Evolutionary conservation across 2,329 filamentous ascomycete genomes (phyloP).

Genomic region (Ophiostoma tasmaniense): DNA sequence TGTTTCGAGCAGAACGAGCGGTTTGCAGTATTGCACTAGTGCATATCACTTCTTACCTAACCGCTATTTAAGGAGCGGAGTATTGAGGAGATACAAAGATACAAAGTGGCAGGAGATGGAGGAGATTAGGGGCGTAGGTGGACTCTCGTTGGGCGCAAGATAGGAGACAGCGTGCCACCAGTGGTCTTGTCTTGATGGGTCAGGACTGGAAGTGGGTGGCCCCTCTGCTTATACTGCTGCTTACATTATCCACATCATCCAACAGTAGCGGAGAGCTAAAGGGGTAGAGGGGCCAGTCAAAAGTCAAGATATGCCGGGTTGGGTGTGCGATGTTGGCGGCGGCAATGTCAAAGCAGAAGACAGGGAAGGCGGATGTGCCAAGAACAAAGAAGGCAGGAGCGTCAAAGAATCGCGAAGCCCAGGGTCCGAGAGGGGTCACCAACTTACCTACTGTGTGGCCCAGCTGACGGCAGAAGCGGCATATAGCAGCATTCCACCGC

Average conservation of each 20-base stretch:
- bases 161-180: not conserved
- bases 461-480: not conserved
- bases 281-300: not conserved
- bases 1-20: too few relatives aligned
- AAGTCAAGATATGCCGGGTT: not conserved
- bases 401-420: not conserved
- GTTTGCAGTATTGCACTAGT: too few relatives aligned
- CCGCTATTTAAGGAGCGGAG: not conserved
- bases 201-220: not conserved
- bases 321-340: not conserved
- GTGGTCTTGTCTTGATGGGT: not conserved
- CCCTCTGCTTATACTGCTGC: not conserved
- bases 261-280: not conserved
- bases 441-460: not conserved
- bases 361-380: not conserved
- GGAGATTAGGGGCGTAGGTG: conserved; percentile 2
- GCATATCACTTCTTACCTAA: not conserved
- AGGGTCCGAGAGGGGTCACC: not conserved
- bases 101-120: not conserved
- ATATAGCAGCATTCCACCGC: not conserved
- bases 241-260: not conserved
- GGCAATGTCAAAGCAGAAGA: not conserved
- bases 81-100: not conserved
- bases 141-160: not conserved
- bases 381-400: not conserved